Evolutionary conservation across 2,329 filamentous ascomycete species (phyloP).

Genomic region (Colletotrichum filicis): DNA sequence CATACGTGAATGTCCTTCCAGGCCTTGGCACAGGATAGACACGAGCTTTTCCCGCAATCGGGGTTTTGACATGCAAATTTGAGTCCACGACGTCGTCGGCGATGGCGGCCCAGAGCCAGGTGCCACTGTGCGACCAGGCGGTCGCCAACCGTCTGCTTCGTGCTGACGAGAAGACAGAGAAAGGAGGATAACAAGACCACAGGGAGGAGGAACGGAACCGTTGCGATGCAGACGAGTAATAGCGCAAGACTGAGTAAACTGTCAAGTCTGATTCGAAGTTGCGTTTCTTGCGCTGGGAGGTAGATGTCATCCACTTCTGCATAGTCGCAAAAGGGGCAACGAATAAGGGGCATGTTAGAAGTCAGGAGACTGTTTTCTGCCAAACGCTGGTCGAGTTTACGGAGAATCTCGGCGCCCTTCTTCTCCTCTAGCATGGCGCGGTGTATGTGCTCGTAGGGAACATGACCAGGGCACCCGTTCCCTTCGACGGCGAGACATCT

Average conservation of each 20-base stretch:
- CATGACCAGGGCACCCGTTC: constrained; percentile 77
- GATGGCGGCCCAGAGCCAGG: constrained; percentile 72
- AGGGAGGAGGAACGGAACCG: constrained; percentile 67
- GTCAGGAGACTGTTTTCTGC: constrained; percentile 80
- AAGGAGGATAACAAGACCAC: constrained; percentile 60
- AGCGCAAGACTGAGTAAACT: constrained; percentile 60
- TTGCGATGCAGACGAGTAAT: constrained; percentile 62
- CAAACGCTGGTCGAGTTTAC: constrained; percentile 81
- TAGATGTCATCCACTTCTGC: constrained; percentile 87
- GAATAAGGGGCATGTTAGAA: constrained; percentile 79
- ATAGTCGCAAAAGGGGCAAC: constrained; percentile 92
- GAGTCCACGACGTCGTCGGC: constrained; percentile 76
- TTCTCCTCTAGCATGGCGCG: constrained; percentile 77
- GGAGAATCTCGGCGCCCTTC: constrained; percentile 77
- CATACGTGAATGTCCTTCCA: constrained; percentile 94
- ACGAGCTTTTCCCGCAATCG: constrained; percentile 76
- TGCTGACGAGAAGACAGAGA: constrained; percentile 55
- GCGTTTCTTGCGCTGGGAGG: constrained; percentile 64
- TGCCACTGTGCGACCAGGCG: constrained; percentile 60
- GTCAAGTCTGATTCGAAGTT: constrained; percentile 66
- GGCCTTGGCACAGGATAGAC: constrained; percentile 81
- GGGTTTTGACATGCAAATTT: constrained; percentile 82
- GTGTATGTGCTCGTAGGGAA: constrained; percentile 76
- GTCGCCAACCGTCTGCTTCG: constrained; percentile 53
- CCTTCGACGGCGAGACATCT: constrained; percentile 83